Evolutionary conservation across 805 yeast species (phyloP).

Genomic region (Metschnikowia henanensis): DNA sequence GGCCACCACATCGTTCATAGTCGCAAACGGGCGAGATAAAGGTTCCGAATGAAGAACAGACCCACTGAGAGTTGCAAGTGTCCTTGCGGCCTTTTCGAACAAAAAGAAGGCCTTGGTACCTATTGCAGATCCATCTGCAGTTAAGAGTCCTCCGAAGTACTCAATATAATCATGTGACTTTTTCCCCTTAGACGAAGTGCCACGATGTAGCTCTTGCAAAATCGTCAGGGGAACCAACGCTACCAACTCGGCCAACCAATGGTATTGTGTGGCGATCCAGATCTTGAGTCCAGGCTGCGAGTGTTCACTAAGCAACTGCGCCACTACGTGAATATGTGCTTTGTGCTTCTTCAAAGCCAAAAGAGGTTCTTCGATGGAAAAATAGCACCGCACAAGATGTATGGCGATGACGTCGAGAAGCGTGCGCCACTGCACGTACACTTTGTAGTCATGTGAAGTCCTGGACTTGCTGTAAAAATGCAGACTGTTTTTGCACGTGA

Average conservation of each 20-base stretch:
- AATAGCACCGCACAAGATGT: constrained; percentile 60
- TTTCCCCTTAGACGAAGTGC: constrained; percentile 14
- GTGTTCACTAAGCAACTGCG: constrained; percentile 31
- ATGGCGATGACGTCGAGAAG: constrained; percentile 61
- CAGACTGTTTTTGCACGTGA: constrained; percentile 20
- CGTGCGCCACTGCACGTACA: constrained; percentile 38
- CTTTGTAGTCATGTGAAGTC: constrained; percentile 29
- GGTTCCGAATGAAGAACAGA: constrained; percentile 4
- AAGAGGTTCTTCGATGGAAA: constrained; percentile 58
- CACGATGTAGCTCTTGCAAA: constrained; percentile 16
- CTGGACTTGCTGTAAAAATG: constrained; percentile 10
- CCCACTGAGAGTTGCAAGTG: constrained; percentile 21
- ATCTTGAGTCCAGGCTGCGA: constrained; percentile 10
- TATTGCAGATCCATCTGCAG: constrained; percentile 26
- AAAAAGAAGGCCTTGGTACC: constrained; percentile 32
- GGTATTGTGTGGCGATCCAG: constrained; percentile 67
- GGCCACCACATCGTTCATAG: constrained; percentile 6
- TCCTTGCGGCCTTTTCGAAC: constrained; percentile 30
- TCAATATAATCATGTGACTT: constrained; percentile 12
- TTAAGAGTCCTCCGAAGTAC: constrained; percentile 37
- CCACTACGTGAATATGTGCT: constrained; percentile 57
- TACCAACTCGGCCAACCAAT: constrained; percentile 63
- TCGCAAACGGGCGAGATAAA: neutral
- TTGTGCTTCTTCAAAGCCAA: constrained; percentile 63
- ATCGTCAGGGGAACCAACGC: constrained; percentile 48